Evolutionary conservation across 164 flowering plant genomes (phyloP).

Genomic region (Liriodendron chinense): DNA sequence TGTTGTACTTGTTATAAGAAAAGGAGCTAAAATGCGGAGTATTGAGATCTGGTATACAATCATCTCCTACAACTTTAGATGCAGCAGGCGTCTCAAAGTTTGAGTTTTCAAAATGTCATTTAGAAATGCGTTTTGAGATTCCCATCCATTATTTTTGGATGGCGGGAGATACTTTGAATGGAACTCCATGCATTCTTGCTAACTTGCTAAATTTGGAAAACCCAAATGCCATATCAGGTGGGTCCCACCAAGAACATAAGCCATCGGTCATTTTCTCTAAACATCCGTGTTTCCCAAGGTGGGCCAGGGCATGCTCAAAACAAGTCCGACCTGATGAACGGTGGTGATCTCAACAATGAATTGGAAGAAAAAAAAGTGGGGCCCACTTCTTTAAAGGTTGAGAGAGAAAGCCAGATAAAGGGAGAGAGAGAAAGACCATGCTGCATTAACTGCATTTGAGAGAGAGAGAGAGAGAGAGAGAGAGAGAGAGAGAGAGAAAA

Average conservation of each 20-base stretch:
- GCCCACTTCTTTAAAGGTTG: not conserved
- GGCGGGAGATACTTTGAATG: too few species aligned
- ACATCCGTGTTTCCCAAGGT: not conserved
- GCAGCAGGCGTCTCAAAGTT: too few species aligned
- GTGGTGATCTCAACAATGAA: not conserved
- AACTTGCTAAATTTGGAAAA: too few species aligned
- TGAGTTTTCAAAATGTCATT: too few species aligned
- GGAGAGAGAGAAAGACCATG: not conserved
- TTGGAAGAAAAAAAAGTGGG: not conserved
- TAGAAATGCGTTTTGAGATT: too few species aligned
- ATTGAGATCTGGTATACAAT: too few species aligned
- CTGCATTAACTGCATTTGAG: conserved; percentile 1
- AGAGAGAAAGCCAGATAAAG: not conserved
- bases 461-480: not conserved
- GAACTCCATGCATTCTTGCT: too few species aligned
- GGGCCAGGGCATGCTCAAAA: not conserved
- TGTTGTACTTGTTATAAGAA: too few species aligned
- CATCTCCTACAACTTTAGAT: too few species aligned
- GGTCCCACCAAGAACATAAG: not conserved
- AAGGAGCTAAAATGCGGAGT: too few species aligned
- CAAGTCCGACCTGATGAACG: not conserved
- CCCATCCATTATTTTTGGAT: too few species aligned
- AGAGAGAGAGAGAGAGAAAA: not conserved
- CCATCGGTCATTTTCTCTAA: not conserved
- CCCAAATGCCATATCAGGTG: too few species aligned